Evolutionary conservation across 1,284 basidiomycete species (phyloP), one percentile per base, ranked within the genome.

Genomic region (Sphagnurus paluster): DNA sequence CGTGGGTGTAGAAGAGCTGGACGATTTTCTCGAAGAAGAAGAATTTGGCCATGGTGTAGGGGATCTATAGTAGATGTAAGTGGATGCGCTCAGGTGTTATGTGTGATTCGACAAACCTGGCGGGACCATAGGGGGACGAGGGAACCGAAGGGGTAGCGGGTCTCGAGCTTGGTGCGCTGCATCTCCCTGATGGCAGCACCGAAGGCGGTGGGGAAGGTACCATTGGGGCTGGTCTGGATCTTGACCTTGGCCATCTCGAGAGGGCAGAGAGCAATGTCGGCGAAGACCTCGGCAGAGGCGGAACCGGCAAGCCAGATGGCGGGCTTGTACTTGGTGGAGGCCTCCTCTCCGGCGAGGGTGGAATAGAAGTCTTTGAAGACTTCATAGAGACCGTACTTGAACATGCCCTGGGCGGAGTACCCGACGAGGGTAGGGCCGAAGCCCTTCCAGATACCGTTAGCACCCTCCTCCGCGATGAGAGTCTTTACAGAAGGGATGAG

Each of bases 331-430:
- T 89, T 82, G 46, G 80, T 69, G 13, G 93, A 76, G n/a, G 75
- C 71, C 69, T 98, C 93, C 61, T 93, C 76, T 56, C 93, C 93
- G 49, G 91, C 84, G 49, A 82, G 59, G 74, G 94, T 92, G 74
- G 87, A 87, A 75, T 93, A 90, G 54, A 71, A 59, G 69, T 96
- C 92, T 79, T 98, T 98, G 87, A 95, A 98, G 65, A 90, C 70
- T 73, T 96, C 93, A 71, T 97, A 96, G 66, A 93, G 88, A 74
- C 93, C 93, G 69, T 92, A 97, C 75, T 98, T 98, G 83, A 94
- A 90, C 76, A 93, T 83, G 64, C 94, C 96, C 74, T 98, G 96
- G 58, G 96, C 79, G 16, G 93, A 90, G 78, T 98, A 98, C 50
- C 95, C 95, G 68, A 96, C 76, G 59, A 93, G 77, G 44, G 93